A percentile compares a stretch with the other conserved stretches of the same genome.
Conservation (phyloP, 192 early-diverging fungal genomes). For the Backusella liffmaniae region DNA sequence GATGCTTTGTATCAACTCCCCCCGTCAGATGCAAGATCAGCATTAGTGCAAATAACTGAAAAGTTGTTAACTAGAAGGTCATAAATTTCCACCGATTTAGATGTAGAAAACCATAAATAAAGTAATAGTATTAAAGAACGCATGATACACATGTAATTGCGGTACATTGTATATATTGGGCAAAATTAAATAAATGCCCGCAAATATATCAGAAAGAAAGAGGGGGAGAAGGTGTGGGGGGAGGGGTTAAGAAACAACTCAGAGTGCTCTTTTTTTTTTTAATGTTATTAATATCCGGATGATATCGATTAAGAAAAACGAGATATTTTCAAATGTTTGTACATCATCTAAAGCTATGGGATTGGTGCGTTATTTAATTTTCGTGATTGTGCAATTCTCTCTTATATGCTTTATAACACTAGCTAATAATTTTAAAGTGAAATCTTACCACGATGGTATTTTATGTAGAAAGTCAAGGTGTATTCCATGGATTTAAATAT, state of each 20-base stretch:
- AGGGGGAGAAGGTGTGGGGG: not conserved
- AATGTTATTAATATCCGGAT: too few species aligned
- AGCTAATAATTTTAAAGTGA: too few species aligned
- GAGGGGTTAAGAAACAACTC: not conserved
- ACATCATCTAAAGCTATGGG: not conserved
- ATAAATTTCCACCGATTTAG: not conserved
- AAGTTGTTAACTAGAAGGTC: slow-evolving; percentile 76
- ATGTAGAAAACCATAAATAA: not conserved
- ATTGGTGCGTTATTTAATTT: slow-evolving; percentile 1
- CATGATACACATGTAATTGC: not conserved
- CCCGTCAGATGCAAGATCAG: slow-evolving; percentile 69
- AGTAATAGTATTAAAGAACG: not conserved
- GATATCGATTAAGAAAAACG: not conserved
- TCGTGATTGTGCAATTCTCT: too few species aligned
- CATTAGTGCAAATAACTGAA: slow-evolving; percentile 76
- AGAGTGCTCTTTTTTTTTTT: not conserved
- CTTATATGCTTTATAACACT: too few species aligned
- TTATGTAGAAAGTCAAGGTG: too few species aligned
- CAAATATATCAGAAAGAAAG: not conserved
- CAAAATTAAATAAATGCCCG: not conserved
- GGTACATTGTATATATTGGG: not conserved
- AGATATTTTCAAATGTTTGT: not conserved
- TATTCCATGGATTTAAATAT: too few species aligned
- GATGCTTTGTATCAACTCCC: slow-evolving; percentile 69
- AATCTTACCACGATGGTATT: too few species aligned